These are phyloP conservation scores for Kondoa subrosea DNA, from an alignment of 768 basidiomycete species.

Conservation along the genomic window DNA sequence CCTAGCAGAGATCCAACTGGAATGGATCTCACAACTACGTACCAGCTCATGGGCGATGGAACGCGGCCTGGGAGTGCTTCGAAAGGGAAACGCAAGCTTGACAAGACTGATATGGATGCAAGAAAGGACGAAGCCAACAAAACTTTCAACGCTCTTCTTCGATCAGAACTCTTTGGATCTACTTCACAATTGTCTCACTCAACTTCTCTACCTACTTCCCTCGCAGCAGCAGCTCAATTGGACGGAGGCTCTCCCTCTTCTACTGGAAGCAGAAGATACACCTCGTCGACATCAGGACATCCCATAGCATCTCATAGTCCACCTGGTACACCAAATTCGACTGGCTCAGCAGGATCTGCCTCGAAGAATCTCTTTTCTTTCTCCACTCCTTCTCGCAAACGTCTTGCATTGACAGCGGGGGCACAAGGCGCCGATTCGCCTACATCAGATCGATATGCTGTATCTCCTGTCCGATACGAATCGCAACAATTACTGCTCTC, in stretches of 20 bases:
- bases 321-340: constrained; percentile 10
- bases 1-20: neutral
- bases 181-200: constrained; percentile 23
- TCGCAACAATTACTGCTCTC: constrained; percentile 67
- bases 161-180: constrained; percentile 35
- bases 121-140: constrained; percentile 35
- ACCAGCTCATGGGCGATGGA: neutral
- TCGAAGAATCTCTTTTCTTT: constrained; percentile 25
- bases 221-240: constrained; percentile 15
- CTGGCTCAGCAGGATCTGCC: constrained; percentile 10
- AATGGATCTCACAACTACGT: neutral
- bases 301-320: neutral
- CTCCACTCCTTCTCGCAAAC: constrained; percentile 22
- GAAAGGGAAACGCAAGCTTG: neutral
- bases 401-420: constrained; percentile 2
- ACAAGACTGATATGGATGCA: neutral
- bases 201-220: constrained; percentile 16
- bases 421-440: constrained; percentile 52
- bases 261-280: constrained; percentile 6
- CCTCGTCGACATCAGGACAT: constrained; percentile 26
- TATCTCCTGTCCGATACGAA: constrained; percentile 71
- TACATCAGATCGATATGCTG: constrained; percentile 70
- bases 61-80: neutral
- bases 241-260: constrained; percentile 18
- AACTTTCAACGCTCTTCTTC: constrained; percentile 36